Conservation (phyloP, 176 grass and related monocot genomes). For the Oryza officinalis region DNA sequence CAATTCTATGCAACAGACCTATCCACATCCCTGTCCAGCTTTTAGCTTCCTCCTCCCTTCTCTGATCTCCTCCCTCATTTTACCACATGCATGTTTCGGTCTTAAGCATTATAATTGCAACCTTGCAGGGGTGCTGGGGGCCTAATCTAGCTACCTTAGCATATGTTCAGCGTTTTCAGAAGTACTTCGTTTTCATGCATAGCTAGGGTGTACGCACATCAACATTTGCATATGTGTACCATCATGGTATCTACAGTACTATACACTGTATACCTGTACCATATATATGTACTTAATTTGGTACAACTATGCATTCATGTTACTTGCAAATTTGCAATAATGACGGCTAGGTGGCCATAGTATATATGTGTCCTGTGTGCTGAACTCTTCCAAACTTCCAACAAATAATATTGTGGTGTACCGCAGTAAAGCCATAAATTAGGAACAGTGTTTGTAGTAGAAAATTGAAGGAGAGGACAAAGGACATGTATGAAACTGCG, state of each 20-base stretch:
- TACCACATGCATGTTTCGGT: constrained; percentile 37
- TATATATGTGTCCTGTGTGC: neutral
- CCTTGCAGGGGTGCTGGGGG: constrained; percentile 4
- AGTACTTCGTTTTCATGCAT: neutral
- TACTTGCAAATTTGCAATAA: neutral
- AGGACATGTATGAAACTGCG: neutral
- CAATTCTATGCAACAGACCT: constrained; percentile 30
- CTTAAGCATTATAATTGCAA: constrained; percentile 40
- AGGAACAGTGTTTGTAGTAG: neutral
- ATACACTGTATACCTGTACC: neutral
- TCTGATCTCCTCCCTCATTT: neutral
- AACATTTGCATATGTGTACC: neutral
- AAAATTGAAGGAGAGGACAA: neutral
- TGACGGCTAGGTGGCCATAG: neutral
- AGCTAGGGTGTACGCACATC: neutral
- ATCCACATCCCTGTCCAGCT: constrained; percentile 31
- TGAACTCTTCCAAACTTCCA: neutral
- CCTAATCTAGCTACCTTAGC: neutral
- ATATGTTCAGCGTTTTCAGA: constrained; percentile 13
- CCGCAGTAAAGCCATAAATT: neutral
- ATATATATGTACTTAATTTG: neutral
- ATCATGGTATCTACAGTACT: neutral
- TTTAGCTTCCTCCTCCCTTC: constrained; percentile 25
- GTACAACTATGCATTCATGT: neutral
- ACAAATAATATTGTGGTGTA: neutral